These are phyloP conservation scores for Decorospora gaudefroyi DNA, from an alignment of 2,329 filamentous ascomycete genomes.

Conservation along the genomic window DNA sequence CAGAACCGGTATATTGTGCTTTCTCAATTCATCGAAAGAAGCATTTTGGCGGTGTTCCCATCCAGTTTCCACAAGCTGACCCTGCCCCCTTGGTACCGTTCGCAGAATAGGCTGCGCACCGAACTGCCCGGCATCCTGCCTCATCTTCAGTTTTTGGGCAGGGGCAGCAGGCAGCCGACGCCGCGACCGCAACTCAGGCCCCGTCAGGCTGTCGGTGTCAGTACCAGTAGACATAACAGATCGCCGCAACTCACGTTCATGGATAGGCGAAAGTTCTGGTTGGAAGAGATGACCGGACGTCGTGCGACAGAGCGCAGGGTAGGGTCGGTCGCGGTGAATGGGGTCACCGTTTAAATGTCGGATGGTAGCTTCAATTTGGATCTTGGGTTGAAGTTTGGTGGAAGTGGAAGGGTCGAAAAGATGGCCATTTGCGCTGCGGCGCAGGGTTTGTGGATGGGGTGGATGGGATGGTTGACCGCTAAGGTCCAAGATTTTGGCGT, in stretches of 20 bases:
- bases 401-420: neutral
- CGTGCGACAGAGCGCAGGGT: slow-evolving; percentile 15
- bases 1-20: no score
- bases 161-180: neutral
- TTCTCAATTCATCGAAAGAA: no score
- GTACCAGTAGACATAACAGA: neutral
- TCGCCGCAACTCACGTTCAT: neutral
- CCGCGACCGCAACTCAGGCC: neutral
- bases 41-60: no score
- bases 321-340: neutral
- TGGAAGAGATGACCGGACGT: slow-evolving; percentile 9
- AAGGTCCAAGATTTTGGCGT: neutral
- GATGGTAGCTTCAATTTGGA: neutral
- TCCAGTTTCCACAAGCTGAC: no score
- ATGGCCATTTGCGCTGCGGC: neutral
- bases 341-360: slow-evolving; percentile 6
- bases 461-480: neutral
- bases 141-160: neutral
- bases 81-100: no score
- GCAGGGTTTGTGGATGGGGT: neutral
- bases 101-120: no score
- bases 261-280: neutral
- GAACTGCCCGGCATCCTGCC: no score
- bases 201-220: neutral
- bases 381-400: neutral